These are phyloP conservation scores for Orbilia quercus DNA, from an alignment of 2,329 filamentous ascomycete species.

Conservation along the genomic window DNA sequence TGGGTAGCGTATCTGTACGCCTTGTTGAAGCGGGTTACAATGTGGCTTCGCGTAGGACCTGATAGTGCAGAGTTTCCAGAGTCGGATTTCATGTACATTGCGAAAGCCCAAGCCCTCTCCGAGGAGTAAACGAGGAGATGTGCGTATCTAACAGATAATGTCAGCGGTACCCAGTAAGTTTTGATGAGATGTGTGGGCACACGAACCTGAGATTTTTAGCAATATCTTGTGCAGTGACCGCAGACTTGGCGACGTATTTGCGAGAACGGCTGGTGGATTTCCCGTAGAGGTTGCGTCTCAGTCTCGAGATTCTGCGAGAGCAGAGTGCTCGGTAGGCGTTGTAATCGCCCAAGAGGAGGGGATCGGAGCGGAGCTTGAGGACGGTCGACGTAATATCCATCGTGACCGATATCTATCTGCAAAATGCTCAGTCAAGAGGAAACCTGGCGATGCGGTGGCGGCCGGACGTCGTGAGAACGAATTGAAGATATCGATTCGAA, in stretches of 20 bases:
- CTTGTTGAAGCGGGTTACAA: constrained; percentile 86
- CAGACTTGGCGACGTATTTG: constrained; percentile 80
- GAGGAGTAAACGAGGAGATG: constrained; percentile 84
- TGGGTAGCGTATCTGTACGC: constrained; percentile 76
- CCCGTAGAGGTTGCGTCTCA: constrained; percentile 85
- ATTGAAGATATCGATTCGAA: constrained; percentile 16
- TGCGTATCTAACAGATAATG: constrained; percentile 70
- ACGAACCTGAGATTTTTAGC: constrained; percentile 79
- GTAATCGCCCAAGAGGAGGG: constrained; percentile 89
- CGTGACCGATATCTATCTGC: constrained; percentile 30
- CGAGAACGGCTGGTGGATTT: constrained; percentile 80
- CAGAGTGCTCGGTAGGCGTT: constrained; percentile 83
- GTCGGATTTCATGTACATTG: constrained; percentile 87
- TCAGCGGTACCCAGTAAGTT: constrained; percentile 2
- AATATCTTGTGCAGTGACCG: constrained; percentile 80
- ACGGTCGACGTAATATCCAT: constrained; percentile 95
- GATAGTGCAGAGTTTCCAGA: constrained; percentile 82
- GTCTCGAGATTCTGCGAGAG: constrained; percentile 81
- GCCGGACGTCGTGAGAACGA: constrained; percentile 16
- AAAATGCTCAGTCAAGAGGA: background rate
- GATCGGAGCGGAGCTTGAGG: constrained; percentile 80
- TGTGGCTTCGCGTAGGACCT: constrained; percentile 83
- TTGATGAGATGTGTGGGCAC: background rate
- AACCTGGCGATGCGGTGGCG: background rate
- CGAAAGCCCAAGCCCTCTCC: constrained; percentile 93